Conservation (phyloP, 2,329 filamentous ascomycete genomes). For the Tolypocladium sp. region DNA sequence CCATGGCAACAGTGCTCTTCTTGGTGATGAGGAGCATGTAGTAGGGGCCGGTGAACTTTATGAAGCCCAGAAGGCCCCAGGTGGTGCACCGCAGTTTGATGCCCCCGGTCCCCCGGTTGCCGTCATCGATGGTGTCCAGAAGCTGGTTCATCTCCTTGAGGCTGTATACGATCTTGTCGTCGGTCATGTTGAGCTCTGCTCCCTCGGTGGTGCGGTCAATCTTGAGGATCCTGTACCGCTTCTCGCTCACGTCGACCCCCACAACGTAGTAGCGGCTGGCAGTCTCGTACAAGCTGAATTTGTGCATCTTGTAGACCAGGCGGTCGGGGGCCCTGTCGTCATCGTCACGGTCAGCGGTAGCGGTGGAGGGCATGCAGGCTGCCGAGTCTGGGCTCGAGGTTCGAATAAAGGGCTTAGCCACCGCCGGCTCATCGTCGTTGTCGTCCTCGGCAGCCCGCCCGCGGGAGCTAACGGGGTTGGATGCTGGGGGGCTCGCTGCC, state of each 20-base stretch:
- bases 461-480: slow-evolving; percentile 13
- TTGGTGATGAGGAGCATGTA: slow-evolving; percentile 98
- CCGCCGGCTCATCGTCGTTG: slow-evolving; percentile 48
- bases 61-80: slow-evolving; percentile 92
- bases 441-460: slow-evolving; percentile 32
- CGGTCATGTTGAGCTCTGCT: slow-evolving; percentile 69
- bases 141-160: slow-evolving; percentile 88
- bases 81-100: slow-evolving; percentile 82
- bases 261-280: slow-evolving; percentile 90
- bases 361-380: slow-evolving; percentile 11
- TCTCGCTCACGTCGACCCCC: slow-evolving; percentile 83
- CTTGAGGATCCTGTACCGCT: slow-evolving; percentile 82
- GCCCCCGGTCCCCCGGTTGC: slow-evolving; percentile 83
- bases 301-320: slow-evolving; percentile 68
- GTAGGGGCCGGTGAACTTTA: slow-evolving; percentile 88
- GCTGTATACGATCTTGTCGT: slow-evolving; percentile 92
- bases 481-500: slow-evolving; percentile 15
- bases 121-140: slow-evolving; percentile 90
- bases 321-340: slow-evolving; percentile 19
- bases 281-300: slow-evolving; percentile 96
- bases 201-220: slow-evolving; percentile 82
- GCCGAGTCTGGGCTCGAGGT: slow-evolving; percentile 41
- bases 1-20: slow-evolving; percentile 88
- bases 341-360: slow-evolving; percentile 4
- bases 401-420: slow-evolving; percentile 48